phyloP scores from a whole-genome alignment of 2,329 filamentous ascomycete species.

The Alternaria conjuncta region DNA sequence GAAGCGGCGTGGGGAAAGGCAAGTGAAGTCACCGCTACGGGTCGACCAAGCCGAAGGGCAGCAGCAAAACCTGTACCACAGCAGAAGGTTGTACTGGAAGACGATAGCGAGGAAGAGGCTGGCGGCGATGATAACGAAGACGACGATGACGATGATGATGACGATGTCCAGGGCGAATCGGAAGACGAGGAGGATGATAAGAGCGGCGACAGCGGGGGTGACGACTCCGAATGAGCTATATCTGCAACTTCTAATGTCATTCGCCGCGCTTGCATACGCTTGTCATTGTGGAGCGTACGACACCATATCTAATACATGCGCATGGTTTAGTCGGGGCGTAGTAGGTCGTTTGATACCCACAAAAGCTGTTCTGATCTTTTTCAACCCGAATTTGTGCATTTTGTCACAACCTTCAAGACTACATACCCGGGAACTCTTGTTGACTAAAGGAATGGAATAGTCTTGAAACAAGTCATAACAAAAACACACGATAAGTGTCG shows the following conservation, averaged over 20 bases:
- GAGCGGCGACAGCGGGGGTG: constrained; percentile 18
- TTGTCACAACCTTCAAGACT: neutral
- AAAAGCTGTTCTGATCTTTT: neutral
- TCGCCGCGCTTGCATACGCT: neutral
- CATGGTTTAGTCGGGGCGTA: neutral
- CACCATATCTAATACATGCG: neutral
- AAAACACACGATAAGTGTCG: neutral
- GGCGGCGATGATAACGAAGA: constrained; percentile 22
- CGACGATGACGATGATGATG: constrained; percentile 24
- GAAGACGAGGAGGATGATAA: constrained; percentile 20
- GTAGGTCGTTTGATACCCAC: neutral
- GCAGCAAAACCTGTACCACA: constrained; percentile 22
- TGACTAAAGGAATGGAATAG: neutral
- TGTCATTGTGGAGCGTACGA: neutral
- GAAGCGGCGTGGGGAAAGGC: constrained; percentile 75
- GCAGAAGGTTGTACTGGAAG: constrained; percentile 30
- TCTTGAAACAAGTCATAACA: neutral
- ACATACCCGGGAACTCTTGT: neutral
- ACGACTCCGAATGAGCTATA: constrained; percentile 32
- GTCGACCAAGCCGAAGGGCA: constrained; percentile 37
- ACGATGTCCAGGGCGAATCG: constrained; percentile 25
- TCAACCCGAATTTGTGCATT: neutral
- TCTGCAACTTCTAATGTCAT: neutral
- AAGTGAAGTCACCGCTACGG: constrained; percentile 33
- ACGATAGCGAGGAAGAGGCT: constrained; percentile 33